phyloP scores from a whole-genome alignment of 805 yeast species.

The Metschnikowia gelsemii region DNA sequence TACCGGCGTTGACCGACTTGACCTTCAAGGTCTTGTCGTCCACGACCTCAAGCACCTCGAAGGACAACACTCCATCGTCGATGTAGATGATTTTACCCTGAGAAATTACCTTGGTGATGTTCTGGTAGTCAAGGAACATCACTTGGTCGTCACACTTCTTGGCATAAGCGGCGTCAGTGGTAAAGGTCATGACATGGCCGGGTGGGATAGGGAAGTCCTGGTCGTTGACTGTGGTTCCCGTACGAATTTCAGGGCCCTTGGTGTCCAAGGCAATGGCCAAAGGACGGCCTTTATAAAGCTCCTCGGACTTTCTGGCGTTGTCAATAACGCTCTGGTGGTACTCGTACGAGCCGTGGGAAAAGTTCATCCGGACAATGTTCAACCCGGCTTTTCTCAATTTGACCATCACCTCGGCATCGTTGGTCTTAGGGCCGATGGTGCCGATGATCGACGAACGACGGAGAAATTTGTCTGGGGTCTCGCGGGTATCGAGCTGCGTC shows the following conservation, averaged over 20 bases:
- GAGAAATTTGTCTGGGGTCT: conserved; percentile 71
- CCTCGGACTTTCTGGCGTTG: conserved; percentile 93
- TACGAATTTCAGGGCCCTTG: conserved; percentile 99
- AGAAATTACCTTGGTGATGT: conserved; percentile 91
- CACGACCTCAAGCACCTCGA: conserved; percentile 81
- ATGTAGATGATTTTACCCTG: conserved; percentile 88
- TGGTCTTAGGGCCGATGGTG: conserved; percentile 98
- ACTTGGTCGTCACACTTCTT: conserved; percentile 69
- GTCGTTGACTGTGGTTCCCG: conserved; percentile 86
- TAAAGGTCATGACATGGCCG: conserved; percentile 86
- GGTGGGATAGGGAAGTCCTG: conserved; percentile 80
- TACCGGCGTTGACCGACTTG: conserved; percentile 89
- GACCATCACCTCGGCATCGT: conserved; percentile 78
- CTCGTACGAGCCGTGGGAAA: conserved; percentile 97
- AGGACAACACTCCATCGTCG: conserved; percentile 97
- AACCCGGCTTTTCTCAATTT: conserved; percentile 94
- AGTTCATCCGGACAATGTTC: conserved; percentile 98
- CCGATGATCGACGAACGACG: conserved; percentile 98
- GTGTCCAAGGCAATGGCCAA: conserved; percentile 98
- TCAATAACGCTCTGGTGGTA: conserved; percentile 97
- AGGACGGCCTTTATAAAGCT: conserved; percentile 90
- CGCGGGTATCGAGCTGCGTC: conserved; percentile 67
- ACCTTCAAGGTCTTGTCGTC: conserved; percentile 84
- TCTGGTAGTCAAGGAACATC: conserved; percentile 92
- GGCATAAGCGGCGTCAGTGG: conserved; percentile 83